These are phyloP conservation scores for Erythrobasidium yunnanense DNA, from an alignment of 768 basidiomycete species.

Conservation along the genomic window DNA sequence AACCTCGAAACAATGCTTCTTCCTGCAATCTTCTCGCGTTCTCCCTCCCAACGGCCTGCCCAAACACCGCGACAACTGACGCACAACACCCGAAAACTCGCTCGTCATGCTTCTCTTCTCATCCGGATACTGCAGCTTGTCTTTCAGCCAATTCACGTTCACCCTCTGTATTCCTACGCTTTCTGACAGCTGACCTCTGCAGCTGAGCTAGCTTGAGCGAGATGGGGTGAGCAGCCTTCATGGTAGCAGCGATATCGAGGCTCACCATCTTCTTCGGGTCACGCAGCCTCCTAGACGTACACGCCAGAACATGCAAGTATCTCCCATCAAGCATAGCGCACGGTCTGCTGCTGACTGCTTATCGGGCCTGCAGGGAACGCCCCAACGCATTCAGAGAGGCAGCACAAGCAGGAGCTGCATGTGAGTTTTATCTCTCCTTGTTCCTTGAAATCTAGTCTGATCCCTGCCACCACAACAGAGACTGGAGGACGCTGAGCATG, in stretches of 20 bases:
- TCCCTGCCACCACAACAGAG: no score
- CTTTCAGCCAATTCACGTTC: background rate
- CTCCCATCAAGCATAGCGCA: background rate
- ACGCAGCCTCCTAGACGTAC: background rate
- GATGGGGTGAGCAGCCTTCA: background rate
- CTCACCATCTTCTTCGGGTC: background rate
- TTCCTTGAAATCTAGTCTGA: background rate
- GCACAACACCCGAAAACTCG: background rate
- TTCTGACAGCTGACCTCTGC: no score
- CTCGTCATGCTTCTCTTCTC: background rate
- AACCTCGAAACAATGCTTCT: no score
- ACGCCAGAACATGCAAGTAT: constrained; percentile 3
- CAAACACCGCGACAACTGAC: no score
- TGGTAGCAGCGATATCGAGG: no score
- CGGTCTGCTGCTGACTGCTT: background rate
- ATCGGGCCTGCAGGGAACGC: background rate
- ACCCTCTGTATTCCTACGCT: no score
- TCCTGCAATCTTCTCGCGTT: no score
- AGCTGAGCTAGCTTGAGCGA: no score
- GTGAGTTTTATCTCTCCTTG: background rate
- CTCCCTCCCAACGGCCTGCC: no score
- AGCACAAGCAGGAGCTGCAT: constrained; percentile 12
- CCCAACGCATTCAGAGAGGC: background rate
- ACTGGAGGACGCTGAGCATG: background rate
- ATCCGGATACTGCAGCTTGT: background rate